A percentile compares a stretch with the other conserved stretches of the same genome.
Conservation (phyloP, 176 grass and related monocot species). For the Avena sativa region DNA sequence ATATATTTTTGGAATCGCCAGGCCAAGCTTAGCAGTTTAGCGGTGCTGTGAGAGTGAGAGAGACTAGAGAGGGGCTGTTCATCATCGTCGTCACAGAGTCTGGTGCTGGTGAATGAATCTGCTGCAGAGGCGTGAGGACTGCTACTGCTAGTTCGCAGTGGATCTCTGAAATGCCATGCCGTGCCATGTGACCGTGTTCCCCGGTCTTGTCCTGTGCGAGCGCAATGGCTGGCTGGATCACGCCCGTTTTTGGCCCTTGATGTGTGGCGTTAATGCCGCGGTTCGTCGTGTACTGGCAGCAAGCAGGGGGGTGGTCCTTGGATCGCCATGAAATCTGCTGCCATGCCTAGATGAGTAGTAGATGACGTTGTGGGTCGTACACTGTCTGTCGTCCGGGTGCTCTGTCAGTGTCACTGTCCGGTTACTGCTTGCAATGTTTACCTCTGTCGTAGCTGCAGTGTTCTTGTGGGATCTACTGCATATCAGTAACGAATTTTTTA, state of each 20-base stretch:
- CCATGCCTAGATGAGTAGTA: background rate
- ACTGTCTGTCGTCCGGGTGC: background rate
- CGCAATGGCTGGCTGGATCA: background rate
- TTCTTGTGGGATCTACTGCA: background rate
- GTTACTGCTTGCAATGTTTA: background rate
- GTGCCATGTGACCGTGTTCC: conserved; percentile 52
- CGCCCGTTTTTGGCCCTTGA: conserved; percentile 2
- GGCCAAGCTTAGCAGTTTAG: background rate
- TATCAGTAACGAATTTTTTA: too few species aligned
- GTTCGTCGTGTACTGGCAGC: conserved; percentile 6
- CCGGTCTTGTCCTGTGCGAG: background rate
- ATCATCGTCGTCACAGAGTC: background rate
- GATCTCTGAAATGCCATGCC: conserved; percentile 7
- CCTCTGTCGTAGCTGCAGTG: background rate
- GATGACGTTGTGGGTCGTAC: background rate
- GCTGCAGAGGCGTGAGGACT: background rate
- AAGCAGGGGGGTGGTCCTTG: conserved; percentile 24
- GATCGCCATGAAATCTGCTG: background rate
- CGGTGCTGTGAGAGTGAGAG: background rate
- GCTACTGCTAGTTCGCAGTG: background rate
- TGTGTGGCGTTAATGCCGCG: conserved; percentile 24
- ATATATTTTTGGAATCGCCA: background rate
- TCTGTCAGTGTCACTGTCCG: background rate
- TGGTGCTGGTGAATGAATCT: conserved; percentile 1
- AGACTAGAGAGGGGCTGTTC: background rate